These are phyloP conservation scores for Curvularia eragrostidis DNA, from an alignment of 2,329 filamentous ascomycete species.

Conservation along the genomic window DNA sequence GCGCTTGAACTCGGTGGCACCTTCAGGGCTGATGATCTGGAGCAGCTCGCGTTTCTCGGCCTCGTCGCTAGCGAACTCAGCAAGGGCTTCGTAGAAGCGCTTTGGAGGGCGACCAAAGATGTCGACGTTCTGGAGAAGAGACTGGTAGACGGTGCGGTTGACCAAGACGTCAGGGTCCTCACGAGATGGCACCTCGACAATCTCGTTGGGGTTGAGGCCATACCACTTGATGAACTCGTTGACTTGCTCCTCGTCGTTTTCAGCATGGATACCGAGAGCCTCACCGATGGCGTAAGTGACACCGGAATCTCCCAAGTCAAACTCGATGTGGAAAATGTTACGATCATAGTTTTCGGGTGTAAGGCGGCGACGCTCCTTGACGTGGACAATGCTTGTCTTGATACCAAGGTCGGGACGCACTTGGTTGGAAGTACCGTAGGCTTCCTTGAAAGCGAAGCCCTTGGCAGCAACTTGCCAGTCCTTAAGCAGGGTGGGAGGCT, in stretches of 20 bases:
- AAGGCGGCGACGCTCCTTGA: slow-evolving; percentile 94
- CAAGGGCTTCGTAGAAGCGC: slow-evolving; percentile 93
- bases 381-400: slow-evolving; percentile 85
- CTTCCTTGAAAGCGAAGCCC: slow-evolving; percentile 92
- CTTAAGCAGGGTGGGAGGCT: slow-evolving; percentile 70
- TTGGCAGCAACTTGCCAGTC: slow-evolving; percentile 87
- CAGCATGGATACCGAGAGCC: slow-evolving; percentile 92
- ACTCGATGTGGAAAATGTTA: slow-evolving; percentile 99
- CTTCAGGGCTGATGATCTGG: slow-evolving; percentile 73
- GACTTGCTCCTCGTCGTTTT: slow-evolving; percentile 84
- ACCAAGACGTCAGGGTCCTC: slow-evolving; percentile 78
- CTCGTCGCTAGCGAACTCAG: slow-evolving; percentile 83
- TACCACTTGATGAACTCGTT: slow-evolving; percentile 89
- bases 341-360: slow-evolving; percentile 90
- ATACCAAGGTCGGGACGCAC: slow-evolving; percentile 86
- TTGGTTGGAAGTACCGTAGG: slow-evolving; percentile 74
- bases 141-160: slow-evolving; percentile 91
- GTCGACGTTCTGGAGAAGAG: slow-evolving; percentile 89
- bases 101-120: slow-evolving; percentile 97
- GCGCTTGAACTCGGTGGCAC: slow-evolving; percentile 88
- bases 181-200: slow-evolving; percentile 90
- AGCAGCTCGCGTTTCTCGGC: slow-evolving; percentile 81
- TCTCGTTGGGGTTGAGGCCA: slow-evolving; percentile 77
- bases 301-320: slow-evolving; percentile 89
- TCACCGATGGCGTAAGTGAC: slow-evolving; percentile 97